Percentiles rank a stretch among this genome's conserved stretches.
phyloP scores from a whole-genome alignment of 1,284 basidiomycete species.

The Afroboletus lepidellus region DNA sequence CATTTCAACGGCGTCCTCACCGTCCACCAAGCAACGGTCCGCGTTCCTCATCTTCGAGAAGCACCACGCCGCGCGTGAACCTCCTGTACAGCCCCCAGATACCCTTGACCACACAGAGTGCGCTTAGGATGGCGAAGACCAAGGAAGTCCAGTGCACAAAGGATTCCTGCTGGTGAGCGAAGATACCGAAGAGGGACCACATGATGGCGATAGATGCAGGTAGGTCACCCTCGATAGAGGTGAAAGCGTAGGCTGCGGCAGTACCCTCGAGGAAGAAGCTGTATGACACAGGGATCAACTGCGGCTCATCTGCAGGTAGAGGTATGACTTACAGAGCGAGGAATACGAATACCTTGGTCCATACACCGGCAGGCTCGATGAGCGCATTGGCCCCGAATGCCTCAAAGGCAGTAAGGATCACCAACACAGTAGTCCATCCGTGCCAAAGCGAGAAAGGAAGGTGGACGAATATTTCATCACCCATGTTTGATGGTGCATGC shows the following conservation, averaged over 20 bases:
- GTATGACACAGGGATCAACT: slow-evolving; percentile 11
- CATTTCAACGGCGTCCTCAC: slow-evolving; percentile 10
- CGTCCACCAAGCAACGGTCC: slow-evolving; percentile 63
- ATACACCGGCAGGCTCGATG: slow-evolving; percentile 69
- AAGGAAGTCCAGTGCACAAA: slow-evolving; percentile 92
- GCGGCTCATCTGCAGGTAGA: slow-evolving; percentile 3
- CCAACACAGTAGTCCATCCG: slow-evolving; percentile 91
- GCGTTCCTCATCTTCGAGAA: slow-evolving; percentile 82
- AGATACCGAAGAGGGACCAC: slow-evolving; percentile 83
- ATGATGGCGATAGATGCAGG: slow-evolving; percentile 85
- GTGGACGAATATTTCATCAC: slow-evolving; percentile 80
- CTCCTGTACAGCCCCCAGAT: slow-evolving; percentile 49
- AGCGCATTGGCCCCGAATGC: slow-evolving; percentile 84
- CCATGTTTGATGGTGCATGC: slow-evolving; percentile 60
- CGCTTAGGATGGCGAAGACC: slow-evolving; percentile 81
- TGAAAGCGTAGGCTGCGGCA: slow-evolving; percentile 88
- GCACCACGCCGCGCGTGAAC: slow-evolving; percentile 44
- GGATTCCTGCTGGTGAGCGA: slow-evolving; percentile 58
- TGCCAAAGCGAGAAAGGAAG: slow-evolving; percentile 93
- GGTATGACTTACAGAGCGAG: slow-evolving; percentile 64
- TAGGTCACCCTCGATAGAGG: slow-evolving; percentile 85
- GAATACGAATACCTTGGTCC: slow-evolving; percentile 95
- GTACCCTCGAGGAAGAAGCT: slow-evolving; percentile 94
- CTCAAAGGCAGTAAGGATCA: slow-evolving; percentile 86
- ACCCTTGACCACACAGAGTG: slow-evolving; percentile 82